Evolutionary conservation across 768 basidiomycete genomes (phyloP).

Genomic region (Hericium rajendrae): DNA sequence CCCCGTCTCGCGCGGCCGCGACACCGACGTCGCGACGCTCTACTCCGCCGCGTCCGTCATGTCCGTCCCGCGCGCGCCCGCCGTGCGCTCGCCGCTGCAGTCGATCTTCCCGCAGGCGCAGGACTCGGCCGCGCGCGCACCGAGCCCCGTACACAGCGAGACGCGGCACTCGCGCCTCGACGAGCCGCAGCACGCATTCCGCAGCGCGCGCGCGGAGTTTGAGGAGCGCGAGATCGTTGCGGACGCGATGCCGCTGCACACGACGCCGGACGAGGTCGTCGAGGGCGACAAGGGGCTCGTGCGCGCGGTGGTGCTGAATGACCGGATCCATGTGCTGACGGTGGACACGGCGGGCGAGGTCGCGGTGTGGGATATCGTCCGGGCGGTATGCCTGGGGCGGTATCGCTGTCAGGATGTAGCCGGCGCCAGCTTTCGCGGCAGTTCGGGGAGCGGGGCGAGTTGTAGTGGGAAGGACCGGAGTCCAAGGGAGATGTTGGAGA

Average conservation of each 20-base stretch:
- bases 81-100: conserved; percentile 25
- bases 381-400: conserved; percentile 63
- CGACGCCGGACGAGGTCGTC: conserved; percentile 60
- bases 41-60: conserved; percentile 80
- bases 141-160: conserved; percentile 21
- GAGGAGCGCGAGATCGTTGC: conserved; percentile 73
- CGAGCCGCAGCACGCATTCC: conserved; percentile 22
- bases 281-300: conserved; percentile 75
- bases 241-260: conserved; percentile 53
- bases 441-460: conserved; percentile 27
- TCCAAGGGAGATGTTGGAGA: conserved; percentile 78
- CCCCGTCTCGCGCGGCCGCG: conserved; percentile 26
- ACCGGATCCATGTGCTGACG: conserved; percentile 82
- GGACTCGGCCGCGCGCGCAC: conserved; percentile 18
- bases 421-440: conserved; percentile 40
- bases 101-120: conserved; percentile 25
- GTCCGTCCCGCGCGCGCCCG: conserved; percentile 44
- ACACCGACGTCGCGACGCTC: conserved; percentile 75
- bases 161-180: conserved; percentile 11
- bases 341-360: conserved; percentile 85
- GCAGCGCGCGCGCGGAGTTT: conserved; percentile 39
- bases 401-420: conserved; percentile 61
- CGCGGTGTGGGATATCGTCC: conserved; percentile 87
- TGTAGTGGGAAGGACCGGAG: conserved; percentile 42
- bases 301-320: conserved; percentile 73